Evolutionary conservation across 1,284 basidiomycete genomes (phyloP), one percentile per base, ranked within the genome.

Genomic region (Ustilago loliicola): DNA sequence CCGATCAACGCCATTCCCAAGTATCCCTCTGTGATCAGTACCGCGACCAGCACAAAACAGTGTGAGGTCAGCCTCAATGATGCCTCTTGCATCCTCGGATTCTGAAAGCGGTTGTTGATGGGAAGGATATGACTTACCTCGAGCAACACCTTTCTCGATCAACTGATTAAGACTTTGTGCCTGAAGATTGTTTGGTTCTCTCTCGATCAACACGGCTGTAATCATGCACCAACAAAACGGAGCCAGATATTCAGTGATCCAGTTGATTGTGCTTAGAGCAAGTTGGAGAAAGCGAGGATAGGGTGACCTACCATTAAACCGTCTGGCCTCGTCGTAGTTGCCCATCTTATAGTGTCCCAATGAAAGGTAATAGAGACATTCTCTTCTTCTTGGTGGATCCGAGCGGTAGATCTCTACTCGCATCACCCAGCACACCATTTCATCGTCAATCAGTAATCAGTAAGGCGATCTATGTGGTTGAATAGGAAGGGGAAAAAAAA

Each of bases 281-380:
- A n/a, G n/a, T n/a, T n/a, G 11, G 50, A 15, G 1, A 8, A 32
- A 10, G 29, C 30, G 10, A 13, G 51, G 25, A 25, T n/a, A 29
- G 21, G 42, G 11, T 11, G 4, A 34, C 92, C 73, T 60, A 97
- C 95, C 92, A 86, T 98, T 98, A 87, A 98, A 99, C 73, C 91
- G 92, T 87, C 91, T 92, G 2, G 96, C 95, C 86, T 98, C 94
- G 42, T 93, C 93, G 86, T 93, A 98, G 87, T 98, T 96, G 36
- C 92, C 92, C 90, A 98, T 92, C 89, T 99, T 99, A 88, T 95
- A 98, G 87, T 99, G 93, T 0, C 97, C 97, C 13, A 99, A 89
- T 1, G 95, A 94, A 56, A 99, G 92, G 88, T 98, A 99, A 87
- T 98, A 99, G 40, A 98, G 88, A 85, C 97, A 99, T 88, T 99